Percentiles rank a stretch among this genome's conserved stretches.
These are phyloP conservation scores for Pochonia chlamydosporia DNA, from an alignment of 2,329 filamentous ascomycete genomes.

Conservation along the genomic window DNA sequence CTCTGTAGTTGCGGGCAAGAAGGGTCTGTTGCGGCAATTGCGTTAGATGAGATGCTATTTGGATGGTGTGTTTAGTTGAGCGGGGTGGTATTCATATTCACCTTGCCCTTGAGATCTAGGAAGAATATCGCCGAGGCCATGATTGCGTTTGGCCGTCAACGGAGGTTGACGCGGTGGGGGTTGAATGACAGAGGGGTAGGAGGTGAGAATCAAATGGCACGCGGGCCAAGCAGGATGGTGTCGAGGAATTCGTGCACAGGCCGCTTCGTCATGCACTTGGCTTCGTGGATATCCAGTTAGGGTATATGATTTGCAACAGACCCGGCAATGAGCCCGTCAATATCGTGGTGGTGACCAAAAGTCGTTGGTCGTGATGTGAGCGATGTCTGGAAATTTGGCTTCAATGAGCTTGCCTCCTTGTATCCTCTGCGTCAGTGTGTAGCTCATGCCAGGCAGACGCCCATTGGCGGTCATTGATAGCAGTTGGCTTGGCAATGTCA, in stretches of 20 bases:
- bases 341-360: no score
- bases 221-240: constrained; percentile 14
- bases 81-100: no score
- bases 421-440: neutral
- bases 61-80: no score
- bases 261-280: constrained; percentile 3
- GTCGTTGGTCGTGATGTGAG: neutral
- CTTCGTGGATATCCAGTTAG: neutral
- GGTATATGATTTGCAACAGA: neutral
- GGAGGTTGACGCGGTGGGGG: neutral
- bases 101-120: constrained; percentile 99
- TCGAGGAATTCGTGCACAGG: constrained; percentile 1
- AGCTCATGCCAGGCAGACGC: no score
- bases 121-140: constrained; percentile 99
- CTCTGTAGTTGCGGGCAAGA: constrained; percentile 94
- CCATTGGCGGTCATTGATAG: no score
- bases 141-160: constrained; percentile 17
- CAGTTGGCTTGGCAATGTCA: neutral
- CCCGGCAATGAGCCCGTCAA: neutral
- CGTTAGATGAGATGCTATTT: neutral
- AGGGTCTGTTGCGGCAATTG: constrained; percentile 64
- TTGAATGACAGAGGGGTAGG: neutral
- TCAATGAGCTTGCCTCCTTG: neutral
- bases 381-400: neutral
- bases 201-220: constrained; percentile 19